A percentile compares a stretch with the other conserved stretches of the same genome.
Evolutionary conservation across 495 filamentous ascomycete species (phyloP).

Genomic region (Pyrenopolyporus hunteri): DNA sequence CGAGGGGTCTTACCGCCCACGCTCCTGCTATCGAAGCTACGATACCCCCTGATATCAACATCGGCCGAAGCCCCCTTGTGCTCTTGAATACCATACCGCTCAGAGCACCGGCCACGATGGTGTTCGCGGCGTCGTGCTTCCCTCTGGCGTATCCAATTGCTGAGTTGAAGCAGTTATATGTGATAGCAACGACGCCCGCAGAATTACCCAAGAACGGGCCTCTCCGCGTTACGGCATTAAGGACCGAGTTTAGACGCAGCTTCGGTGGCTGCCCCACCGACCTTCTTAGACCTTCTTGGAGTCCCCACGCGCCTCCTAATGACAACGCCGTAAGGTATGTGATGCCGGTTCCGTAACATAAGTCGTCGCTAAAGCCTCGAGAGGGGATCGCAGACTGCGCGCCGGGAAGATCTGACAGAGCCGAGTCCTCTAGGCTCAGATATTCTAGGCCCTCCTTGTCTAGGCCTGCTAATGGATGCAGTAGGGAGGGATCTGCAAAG

Average conservation of each 20-base stretch:
- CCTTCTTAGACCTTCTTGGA: slow-evolving; percentile 83
- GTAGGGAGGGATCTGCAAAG: slow-evolving; percentile 79
- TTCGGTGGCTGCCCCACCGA: slow-evolving; percentile 79
- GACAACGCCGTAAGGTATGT: slow-evolving; percentile 87
- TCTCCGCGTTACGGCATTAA: slow-evolving; percentile 89
- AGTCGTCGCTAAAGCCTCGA: slow-evolving; percentile 95
- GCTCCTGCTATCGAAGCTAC: slow-evolving; percentile 82
- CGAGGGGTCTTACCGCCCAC: slow-evolving; percentile 76
- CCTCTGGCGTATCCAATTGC: slow-evolving; percentile 82
- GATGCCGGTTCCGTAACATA: slow-evolving; percentile 95
- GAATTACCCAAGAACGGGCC: slow-evolving; percentile 97
- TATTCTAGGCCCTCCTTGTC: slow-evolving; percentile 93
- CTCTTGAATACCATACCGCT: slow-evolving; percentile 97
- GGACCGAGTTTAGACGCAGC: slow-evolving; percentile 86
- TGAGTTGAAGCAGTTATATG: slow-evolving; percentile 95
- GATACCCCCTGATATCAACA: slow-evolving; percentile 89
- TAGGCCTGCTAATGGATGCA: slow-evolving; percentile 94
- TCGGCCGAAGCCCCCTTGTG: slow-evolving; percentile 84
- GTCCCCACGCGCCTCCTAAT: slow-evolving; percentile 88
- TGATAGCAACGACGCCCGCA: slow-evolving; percentile 91
- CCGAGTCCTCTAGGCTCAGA: slow-evolving; percentile 88
- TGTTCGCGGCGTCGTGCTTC: slow-evolving; percentile 90
- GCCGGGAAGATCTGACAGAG: slow-evolving; percentile 87
- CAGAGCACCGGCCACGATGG: slow-evolving; percentile 78
- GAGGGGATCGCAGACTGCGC: slow-evolving; percentile 85